These are phyloP conservation scores for Botrytis porri DNA, from an alignment of 2,329 filamentous ascomycete genomes.

Conservation along the genomic window DNA sequence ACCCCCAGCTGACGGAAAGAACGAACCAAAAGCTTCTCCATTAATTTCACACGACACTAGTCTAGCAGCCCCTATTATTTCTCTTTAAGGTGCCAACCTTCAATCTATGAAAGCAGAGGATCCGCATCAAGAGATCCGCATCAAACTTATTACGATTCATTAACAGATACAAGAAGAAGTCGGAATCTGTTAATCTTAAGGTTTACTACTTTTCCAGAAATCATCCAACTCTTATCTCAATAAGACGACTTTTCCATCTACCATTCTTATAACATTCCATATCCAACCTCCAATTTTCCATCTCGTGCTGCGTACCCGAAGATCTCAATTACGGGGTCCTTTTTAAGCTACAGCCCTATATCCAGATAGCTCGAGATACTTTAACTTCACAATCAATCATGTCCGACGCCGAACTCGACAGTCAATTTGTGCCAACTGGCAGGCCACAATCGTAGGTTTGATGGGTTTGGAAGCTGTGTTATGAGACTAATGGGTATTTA, in stretches of 20 bases:
- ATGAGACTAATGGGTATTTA: slow-evolving; percentile 42
- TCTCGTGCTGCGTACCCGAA: slow-evolving; percentile 8
- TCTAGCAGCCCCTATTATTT: slow-evolving; percentile 14
- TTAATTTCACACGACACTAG: slow-evolving; percentile 14
- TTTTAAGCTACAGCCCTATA: slow-evolving; percentile 8
- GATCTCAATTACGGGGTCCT: background rate
- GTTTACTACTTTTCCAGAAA: background rate
- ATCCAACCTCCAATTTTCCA: background rate
- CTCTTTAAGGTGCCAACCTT: slow-evolving; percentile 1
- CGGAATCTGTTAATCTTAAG: background rate
- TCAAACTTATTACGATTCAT: slow-evolving; percentile 11
- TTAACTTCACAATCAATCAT: slow-evolving; percentile 23
- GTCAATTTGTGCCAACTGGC: slow-evolving; percentile 73
- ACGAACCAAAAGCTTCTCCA: slow-evolving; percentile 2
- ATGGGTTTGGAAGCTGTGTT: background rate
- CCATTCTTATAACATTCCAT: background rate
- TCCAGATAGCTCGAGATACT: slow-evolving; percentile 9
- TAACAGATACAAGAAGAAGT: slow-evolving; percentile 13
- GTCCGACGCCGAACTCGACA: slow-evolving; percentile 68
- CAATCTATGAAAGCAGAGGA: slow-evolving; percentile 11
- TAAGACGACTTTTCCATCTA: background rate
- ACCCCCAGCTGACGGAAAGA: slow-evolving; percentile 1
- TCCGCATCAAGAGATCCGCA: slow-evolving; percentile 15
- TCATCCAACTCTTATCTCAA: background rate
- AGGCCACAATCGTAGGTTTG: slow-evolving; percentile 76